Evolutionary conservation across 2,329 filamentous ascomycete genomes (phyloP).

Genomic region (Apiospora sp.): DNA sequence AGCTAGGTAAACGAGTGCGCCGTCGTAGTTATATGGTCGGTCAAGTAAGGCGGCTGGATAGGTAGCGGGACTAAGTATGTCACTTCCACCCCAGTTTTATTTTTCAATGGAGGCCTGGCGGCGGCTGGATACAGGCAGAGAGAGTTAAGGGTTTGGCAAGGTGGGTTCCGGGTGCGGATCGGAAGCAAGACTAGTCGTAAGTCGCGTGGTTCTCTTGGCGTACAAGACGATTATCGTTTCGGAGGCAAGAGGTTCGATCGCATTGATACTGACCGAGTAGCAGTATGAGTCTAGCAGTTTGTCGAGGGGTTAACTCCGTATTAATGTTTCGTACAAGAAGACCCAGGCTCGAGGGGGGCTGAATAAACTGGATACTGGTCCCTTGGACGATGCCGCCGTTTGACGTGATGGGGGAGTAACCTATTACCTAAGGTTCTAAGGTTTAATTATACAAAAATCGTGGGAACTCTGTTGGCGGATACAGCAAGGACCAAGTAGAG

Average conservation of each 20-base stretch:
- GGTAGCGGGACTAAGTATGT: neutral
- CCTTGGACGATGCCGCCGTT: slow-evolving; percentile 7
- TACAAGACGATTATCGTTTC: slow-evolving; percentile 14
- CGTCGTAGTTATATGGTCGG: slow-evolving; percentile 7
- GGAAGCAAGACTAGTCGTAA: neutral
- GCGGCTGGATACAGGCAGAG: slow-evolving; percentile 1
- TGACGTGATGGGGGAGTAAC: slow-evolving; percentile 11
- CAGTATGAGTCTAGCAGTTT: neutral
- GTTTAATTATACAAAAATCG: slow-evolving; percentile 17
- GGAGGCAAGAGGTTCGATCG: neutral
- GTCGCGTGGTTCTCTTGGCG: slow-evolving; percentile 16
- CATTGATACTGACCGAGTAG: neutral
- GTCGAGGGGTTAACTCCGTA: neutral
- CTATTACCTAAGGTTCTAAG: slow-evolving; percentile 13
- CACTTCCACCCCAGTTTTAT: slow-evolving; percentile 10
- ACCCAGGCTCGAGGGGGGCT: neutral
- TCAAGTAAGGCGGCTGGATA: neutral
- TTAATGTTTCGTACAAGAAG: slow-evolving; percentile 1
- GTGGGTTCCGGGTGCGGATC: slow-evolving; percentile 10
- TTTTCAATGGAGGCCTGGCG: neutral
- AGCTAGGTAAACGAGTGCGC: neutral
- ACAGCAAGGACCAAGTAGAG: neutral
- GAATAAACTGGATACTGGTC: slow-evolving; percentile 2
- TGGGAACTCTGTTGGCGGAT: slow-evolving; percentile 7
- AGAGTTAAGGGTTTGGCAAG: neutral